Percentiles rank a stretch among this genome's conserved stretches.
These are phyloP conservation scores for Dryas alaskensis DNA, from an alignment of 306 rosid species.

Conservation along the genomic window DNA sequence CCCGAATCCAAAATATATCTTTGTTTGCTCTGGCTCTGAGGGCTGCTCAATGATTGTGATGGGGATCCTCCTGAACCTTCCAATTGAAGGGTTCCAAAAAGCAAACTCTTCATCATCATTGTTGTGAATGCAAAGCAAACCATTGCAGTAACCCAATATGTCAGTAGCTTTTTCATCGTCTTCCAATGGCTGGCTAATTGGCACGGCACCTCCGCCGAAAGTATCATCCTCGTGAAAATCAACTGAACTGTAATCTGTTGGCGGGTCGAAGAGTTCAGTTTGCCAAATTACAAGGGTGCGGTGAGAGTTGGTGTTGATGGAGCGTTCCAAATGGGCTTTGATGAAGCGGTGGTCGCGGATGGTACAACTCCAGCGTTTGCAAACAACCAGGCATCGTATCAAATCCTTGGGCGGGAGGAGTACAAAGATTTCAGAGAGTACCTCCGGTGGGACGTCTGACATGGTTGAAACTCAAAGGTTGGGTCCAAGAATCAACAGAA, in stretches of 20 bases:
- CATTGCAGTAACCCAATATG: not conserved
- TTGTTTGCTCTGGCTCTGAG: too few species aligned
- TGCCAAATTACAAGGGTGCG: not conserved
- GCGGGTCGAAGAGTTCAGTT: too few species aligned
- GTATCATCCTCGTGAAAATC: not conserved
- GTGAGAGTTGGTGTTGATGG: not conserved
- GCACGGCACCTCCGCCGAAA: not conserved
- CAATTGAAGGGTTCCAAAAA: slow-evolving; percentile 1
- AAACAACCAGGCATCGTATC: not conserved
- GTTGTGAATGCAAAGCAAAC: not conserved
- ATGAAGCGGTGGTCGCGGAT: not conserved
- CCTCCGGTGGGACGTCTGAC: not conserved
- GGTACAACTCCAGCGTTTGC: not conserved
- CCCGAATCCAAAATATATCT: not conserved
- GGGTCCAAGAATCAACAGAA: too few species aligned
- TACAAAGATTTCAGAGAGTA: not conserved
- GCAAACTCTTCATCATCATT: not conserved
- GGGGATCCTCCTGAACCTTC: slow-evolving; percentile 5
- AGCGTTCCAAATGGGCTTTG: not conserved
- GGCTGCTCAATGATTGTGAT: not conserved
- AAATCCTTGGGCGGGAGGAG: not conserved
- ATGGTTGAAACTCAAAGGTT: not conserved
- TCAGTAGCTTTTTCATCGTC: not conserved
- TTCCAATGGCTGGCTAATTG: not conserved
- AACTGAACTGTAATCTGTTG: not conserved